Base-by-base conservation (phyloP, 805 yeast species). In the Lachancea thermotolerans region DNA sequence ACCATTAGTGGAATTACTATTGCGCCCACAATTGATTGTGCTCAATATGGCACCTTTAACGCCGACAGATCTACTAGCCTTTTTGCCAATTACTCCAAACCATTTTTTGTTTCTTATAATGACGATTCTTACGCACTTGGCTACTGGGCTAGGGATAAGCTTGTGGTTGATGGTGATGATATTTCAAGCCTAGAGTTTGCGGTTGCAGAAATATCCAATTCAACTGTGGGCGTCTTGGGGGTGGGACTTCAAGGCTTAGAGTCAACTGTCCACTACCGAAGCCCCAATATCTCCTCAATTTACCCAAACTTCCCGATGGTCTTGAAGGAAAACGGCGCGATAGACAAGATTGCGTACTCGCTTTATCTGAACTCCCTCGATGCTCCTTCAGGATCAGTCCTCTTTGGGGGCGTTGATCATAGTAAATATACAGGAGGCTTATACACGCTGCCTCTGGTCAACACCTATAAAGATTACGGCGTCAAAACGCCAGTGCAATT, bases 241-340 rank as follows among this genome's bases (percentile, higher is more conserved):
- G 75, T 83, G 47, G 88, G 90, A 1, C 71, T 81, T 28, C 64
- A 73, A 2, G 79, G 79, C 29, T 72, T 82, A 43, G 95, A 87
- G 60, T 70, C 77, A 2, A 58, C 57, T 10, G 30, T 28, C n/a
- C 57, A 59, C 25, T 21, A 21, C 7, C 25, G 25, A 21, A 21
- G 25, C 25, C 25, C 25, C 25, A 21, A 21, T 7, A 4, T 21
- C 4, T 21, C 25, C 4, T 21, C 25, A 4, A 7, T 21, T 21
- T 85, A 85, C 62, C 71, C 72, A 43, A 85, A 85, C 58, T 65
- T 84, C 40, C 95, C 95, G 1, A 59, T 67, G 47, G 69, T 73
- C 44, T 60, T 85, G 62, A 75, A 72, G 45, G 55, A 66, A 14
- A 72, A 73, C 40, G 84, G 83, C 0, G 55, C 73, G 28, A 81